Percentiles rank a stretch among this genome's conserved stretches.
Evolutionary conservation across 2,329 filamentous ascomycete species (phyloP).

Genomic region (Penicillium vulpinum): DNA sequence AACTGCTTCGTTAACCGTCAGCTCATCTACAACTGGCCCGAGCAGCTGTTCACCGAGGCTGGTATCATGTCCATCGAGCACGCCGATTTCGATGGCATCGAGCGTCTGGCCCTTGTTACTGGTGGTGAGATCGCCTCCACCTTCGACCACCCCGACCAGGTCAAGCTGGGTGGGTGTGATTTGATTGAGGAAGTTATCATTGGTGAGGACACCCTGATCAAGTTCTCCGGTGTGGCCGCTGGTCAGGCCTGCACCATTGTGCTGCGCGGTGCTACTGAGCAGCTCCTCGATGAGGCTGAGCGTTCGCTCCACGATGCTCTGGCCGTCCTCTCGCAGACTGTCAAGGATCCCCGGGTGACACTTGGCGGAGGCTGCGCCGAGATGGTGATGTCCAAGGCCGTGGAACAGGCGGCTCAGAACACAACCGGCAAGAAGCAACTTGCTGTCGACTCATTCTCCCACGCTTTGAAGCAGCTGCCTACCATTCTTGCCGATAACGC

Average conservation of each 20-base stretch:
- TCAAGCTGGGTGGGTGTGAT: slow-evolving; percentile 94
- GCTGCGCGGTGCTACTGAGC: slow-evolving; percentile 91
- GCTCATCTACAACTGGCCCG: slow-evolving; percentile 99
- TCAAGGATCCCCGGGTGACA: slow-evolving; percentile 90
- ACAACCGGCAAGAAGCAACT: slow-evolving; percentile 96
- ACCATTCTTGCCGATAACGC: slow-evolving; percentile 98
- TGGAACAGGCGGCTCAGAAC: slow-evolving; percentile 88
- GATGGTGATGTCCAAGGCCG: slow-evolving; percentile 99
- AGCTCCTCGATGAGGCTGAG: slow-evolving; percentile 95
- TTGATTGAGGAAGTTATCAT: slow-evolving; percentile 98
- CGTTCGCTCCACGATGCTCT: slow-evolving; percentile 93
- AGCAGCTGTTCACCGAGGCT: slow-evolving; percentile 96
- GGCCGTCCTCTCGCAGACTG: slow-evolving; percentile 93
- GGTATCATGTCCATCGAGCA: slow-evolving; percentile 99
- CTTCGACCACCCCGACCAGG: slow-evolving; percentile 95
- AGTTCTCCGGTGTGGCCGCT: slow-evolving; percentile 92
- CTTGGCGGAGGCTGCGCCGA: slow-evolving; percentile 94
- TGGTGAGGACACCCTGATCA: slow-evolving; percentile 94
- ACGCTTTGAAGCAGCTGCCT: slow-evolving; percentile 85
- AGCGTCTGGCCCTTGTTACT: slow-evolving; percentile 89
- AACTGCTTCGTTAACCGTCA: slow-evolving; percentile 99
- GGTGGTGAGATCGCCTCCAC: slow-evolving; percentile 97
- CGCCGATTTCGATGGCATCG: slow-evolving; percentile 97
- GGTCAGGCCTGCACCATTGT: slow-evolving; percentile 96
- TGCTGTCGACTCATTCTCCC: slow-evolving; percentile 85